phyloP scores from a whole-genome alignment of 805 yeast species.

The Cyberlindnera mycetangii region DNA sequence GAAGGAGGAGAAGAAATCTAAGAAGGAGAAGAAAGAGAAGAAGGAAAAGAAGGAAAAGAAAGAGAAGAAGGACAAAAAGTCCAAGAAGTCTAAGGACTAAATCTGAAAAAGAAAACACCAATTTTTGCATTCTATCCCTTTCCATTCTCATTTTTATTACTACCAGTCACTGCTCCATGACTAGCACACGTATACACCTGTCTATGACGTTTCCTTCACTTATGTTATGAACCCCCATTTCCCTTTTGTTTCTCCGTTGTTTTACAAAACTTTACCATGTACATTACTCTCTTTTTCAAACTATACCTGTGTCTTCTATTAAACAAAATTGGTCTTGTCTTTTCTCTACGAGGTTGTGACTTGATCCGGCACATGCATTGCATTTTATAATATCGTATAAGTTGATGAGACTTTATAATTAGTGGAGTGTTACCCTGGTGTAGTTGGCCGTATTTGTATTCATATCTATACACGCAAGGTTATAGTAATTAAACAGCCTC shows the following conservation, averaged over 20 bases:
- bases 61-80: conserved; percentile 21
- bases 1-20: conserved; percentile 32
- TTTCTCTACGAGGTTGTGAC: not conserved
- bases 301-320: conserved; percentile 1
- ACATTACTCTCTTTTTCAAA: not conserved
- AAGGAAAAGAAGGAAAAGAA: conserved; percentile 31
- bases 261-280: conserved; percentile 2
- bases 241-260: conserved; percentile 1
- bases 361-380: conserved; percentile 8
- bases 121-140: not conserved
- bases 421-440: not conserved
- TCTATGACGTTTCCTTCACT: conserved; percentile 3
- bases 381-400: conserved; percentile 11
- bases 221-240: conserved; percentile 3
- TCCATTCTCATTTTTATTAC: not conserved
- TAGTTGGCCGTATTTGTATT: not conserved
- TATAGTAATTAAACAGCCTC: too few relatives aligned
- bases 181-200: not conserved
- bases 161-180: too few relatives aligned
- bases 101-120: not conserved
- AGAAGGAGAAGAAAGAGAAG: conserved; percentile 22
- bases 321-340: not conserved
- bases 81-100: conserved; percentile 20
- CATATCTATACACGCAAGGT: too few relatives aligned
- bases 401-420: not conserved